These are phyloP conservation scores for Scheffersomyces quercinus DNA, from an alignment of 1,139 yeast species.

Conservation along the genomic window DNA sequence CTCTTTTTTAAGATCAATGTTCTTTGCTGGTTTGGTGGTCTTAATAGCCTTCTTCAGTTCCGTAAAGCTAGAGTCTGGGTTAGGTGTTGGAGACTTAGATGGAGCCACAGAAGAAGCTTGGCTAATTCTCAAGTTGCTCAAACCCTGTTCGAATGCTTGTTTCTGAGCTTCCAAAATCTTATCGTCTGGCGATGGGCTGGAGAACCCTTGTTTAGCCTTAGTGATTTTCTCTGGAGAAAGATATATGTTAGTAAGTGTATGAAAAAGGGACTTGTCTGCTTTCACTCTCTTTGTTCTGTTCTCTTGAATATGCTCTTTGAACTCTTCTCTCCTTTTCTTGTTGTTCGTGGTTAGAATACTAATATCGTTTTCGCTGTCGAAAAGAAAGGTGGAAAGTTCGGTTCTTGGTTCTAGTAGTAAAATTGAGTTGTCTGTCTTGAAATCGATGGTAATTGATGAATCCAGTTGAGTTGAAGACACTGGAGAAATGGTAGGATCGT, in stretches of 20 bases:
- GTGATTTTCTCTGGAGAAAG: constrained; percentile 45
- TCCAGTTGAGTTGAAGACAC: too few species aligned
- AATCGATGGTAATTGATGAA: background rate
- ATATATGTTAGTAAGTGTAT: constrained; percentile 46
- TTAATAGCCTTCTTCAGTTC: constrained; percentile 18
- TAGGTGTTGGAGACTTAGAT: constrained; percentile 10
- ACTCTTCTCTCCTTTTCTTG: constrained; percentile 6
- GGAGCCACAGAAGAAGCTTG: constrained; percentile 6
- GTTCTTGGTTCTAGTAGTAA: constrained; percentile 11
- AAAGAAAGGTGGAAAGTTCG: constrained; percentile 5
- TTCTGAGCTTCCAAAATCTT: constrained; percentile 61
- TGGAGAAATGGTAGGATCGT: background rate
- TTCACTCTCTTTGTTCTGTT: constrained; percentile 26
- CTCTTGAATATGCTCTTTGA: constrained; percentile 8
- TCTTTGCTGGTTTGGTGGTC: constrained; percentile 42
- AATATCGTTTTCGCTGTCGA: background rate
- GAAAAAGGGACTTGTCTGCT: constrained; percentile 22
- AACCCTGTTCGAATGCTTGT: constrained; percentile 46
- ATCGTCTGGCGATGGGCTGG: constrained; percentile 84
- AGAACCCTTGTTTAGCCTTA: constrained; percentile 58
- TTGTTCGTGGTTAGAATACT: background rate
- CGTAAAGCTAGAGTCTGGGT: constrained; percentile 1
- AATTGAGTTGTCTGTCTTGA: constrained; percentile 21
- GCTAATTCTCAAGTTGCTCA: constrained; percentile 29
- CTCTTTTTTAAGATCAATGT: constrained; percentile 41